These are phyloP conservation scores for Trichoderma oligosporum DNA, from an alignment of 2,329 filamentous ascomycete species.

Conservation along the genomic window DNA sequence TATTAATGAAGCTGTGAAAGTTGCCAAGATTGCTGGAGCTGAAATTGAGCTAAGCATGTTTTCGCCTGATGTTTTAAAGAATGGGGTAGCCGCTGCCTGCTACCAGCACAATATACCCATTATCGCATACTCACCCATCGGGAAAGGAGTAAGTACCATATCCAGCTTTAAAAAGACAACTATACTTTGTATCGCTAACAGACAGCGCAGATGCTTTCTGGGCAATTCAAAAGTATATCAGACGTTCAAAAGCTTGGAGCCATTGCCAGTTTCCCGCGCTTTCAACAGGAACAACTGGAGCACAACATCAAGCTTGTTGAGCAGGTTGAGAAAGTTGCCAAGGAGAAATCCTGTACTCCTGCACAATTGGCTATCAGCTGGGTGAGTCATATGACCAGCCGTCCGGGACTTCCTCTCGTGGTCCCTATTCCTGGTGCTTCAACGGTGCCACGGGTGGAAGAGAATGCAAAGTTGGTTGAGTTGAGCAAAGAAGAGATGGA, in stretches of 20 bases:
- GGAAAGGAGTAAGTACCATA: constrained; percentile 29
- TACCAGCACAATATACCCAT: constrained; percentile 64
- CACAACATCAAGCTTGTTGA: constrained; percentile 61
- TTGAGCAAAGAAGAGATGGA: constrained; percentile 49
- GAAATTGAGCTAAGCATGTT: constrained; percentile 56
- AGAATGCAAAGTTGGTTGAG: constrained; percentile 53
- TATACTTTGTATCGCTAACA: constrained; percentile 6
- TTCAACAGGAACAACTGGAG: constrained; percentile 59
- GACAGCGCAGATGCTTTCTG: constrained; percentile 30
- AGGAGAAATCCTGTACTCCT: constrained; percentile 56
- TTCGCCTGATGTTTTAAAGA: constrained; percentile 45
- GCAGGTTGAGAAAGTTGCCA: constrained; percentile 55
- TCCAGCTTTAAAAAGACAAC: background rate
- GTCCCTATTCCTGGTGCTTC: constrained; percentile 66
- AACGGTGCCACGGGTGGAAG: constrained; percentile 50
- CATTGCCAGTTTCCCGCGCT: constrained; percentile 48
- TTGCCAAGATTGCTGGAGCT: constrained; percentile 44
- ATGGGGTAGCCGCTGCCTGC: constrained; percentile 53
- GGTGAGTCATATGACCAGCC: constrained; percentile 48
- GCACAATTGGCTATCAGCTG: constrained; percentile 68
- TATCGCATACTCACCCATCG: constrained; percentile 55
- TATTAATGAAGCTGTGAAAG: constrained; percentile 45
- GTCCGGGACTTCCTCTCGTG: constrained; percentile 52
- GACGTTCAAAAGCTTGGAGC: constrained; percentile 26
- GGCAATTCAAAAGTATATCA: constrained; percentile 25